These are phyloP conservation scores for Lasiosphaeriaceae sp. DNA, from an alignment of 495 filamentous ascomycete species.

Conservation along the genomic window DNA sequence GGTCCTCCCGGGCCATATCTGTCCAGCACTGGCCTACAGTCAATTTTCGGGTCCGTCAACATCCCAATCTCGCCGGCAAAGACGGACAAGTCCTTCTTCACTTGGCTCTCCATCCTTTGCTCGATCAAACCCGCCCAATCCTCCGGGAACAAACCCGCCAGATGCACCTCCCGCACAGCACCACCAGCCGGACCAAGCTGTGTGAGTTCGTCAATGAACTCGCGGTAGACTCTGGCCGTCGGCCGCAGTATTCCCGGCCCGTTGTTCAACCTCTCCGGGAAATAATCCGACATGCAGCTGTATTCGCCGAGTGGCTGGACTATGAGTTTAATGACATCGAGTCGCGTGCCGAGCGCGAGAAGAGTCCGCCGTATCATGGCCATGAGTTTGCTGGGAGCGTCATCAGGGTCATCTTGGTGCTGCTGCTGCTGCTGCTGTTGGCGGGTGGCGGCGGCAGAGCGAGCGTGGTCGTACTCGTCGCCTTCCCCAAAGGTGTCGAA, in stretches of 20 bases:
- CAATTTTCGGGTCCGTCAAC: neutral
- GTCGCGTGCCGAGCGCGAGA: neutral
- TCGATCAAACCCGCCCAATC: neutral
- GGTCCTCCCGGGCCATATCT: neutral
- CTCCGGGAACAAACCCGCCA: neutral
- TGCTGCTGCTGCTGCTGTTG: too few species aligned
- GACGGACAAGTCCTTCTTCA: neutral
- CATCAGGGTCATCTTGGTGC: neutral
- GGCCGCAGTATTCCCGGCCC: neutral
- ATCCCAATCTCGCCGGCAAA: neutral
- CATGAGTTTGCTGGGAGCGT: neutral
- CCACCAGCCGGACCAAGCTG: neutral
- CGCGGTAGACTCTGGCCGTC: neutral
- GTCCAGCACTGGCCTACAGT: neutral
- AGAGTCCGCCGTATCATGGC: neutral
- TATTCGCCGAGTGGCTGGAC: neutral
- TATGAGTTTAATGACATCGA: neutral
- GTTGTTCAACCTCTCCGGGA: neutral
- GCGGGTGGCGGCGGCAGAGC: neutral
- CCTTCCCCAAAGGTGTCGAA: neutral
- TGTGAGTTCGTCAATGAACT: neutral
- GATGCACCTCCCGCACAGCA: neutral
- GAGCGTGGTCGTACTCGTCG: neutral
- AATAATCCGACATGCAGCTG: neutral
- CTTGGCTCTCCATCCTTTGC: neutral